Percentiles rank a stretch among this genome's conserved stretches.
phyloP scores from a whole-genome alignment of 768 basidiomycete species.

The Boletus huronensis region DNA sequence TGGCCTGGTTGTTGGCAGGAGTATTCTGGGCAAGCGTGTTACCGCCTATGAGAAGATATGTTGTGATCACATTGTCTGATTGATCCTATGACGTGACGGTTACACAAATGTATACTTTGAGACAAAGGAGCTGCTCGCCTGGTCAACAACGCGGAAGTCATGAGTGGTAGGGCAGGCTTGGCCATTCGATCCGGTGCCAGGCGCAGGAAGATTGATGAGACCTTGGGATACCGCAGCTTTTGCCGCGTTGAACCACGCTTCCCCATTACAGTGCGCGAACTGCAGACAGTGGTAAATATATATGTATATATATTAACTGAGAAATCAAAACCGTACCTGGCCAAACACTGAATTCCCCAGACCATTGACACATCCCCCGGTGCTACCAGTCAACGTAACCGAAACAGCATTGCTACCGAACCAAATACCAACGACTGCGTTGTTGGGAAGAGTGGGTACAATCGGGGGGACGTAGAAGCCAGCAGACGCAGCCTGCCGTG shows the following conservation, averaged over 20 bases:
- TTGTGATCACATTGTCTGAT: constrained; percentile 28
- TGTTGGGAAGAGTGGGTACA: constrained; percentile 22
- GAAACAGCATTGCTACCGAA: constrained; percentile 27
- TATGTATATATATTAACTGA: background rate
- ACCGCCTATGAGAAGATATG: constrained; percentile 22
- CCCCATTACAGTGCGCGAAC: constrained; percentile 28
- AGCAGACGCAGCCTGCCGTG: constrained; percentile 13
- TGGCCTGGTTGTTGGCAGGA: constrained; percentile 22
- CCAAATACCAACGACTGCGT: constrained; percentile 27
- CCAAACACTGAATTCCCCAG: constrained; percentile 22
- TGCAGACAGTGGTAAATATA: background rate
- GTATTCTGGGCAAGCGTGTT: constrained; percentile 29
- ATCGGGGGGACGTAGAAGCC: constrained; percentile 24
- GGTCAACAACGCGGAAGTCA: constrained; percentile 28
- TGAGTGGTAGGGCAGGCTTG: constrained; percentile 27
- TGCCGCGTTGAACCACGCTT: constrained; percentile 23
- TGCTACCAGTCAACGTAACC: constrained; percentile 22
- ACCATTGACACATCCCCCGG: constrained; percentile 23
- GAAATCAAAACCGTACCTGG: constrained; percentile 11
- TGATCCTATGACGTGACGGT: constrained; percentile 18
- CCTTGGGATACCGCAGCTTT: constrained; percentile 19
- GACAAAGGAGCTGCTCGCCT: constrained; percentile 3
- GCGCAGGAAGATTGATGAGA: constrained; percentile 18
- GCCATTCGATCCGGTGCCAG: constrained; percentile 17
- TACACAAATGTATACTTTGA: background rate